These are phyloP conservation scores for Eimeria maxima DNA, from an alignment of 169 alveolate species.

Conservation along the genomic window DNA sequence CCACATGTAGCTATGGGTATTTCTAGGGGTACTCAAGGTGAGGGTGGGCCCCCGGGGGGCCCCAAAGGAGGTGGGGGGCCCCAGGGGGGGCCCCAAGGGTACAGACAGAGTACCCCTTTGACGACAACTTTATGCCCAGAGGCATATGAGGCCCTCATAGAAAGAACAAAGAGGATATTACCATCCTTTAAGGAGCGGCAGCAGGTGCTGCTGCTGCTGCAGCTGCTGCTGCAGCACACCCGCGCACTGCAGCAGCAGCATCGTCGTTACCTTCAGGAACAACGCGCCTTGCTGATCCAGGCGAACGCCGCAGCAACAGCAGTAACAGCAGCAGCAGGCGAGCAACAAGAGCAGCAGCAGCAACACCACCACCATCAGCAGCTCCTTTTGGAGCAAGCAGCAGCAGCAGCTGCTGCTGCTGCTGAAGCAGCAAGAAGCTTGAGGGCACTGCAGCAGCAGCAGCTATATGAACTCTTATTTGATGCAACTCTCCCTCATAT, in stretches of 20 bases:
- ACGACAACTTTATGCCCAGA: neutral
- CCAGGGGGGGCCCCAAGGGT: too few species aligned
- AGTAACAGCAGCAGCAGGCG: neutral
- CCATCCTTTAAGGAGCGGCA: neutral
- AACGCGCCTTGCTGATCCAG: neutral
- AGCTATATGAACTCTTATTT: neutral
- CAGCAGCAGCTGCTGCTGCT: constrained; percentile 29
- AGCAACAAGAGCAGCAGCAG: neutral
- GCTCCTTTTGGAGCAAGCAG: neutral
- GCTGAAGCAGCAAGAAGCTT: constrained; percentile 21
- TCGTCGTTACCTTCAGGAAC: neutral
- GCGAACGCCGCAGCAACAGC: neutral
- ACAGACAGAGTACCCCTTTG: neutral
- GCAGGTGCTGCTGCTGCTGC: constrained; percentile 7
- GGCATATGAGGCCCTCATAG: constrained; percentile 27
- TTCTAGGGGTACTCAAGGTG: neutral
- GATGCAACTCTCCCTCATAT: constrained; percentile 18
- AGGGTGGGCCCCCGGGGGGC: neutral
- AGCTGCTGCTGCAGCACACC: constrained; percentile 55
- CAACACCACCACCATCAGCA: neutral
- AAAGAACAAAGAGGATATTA: neutral
- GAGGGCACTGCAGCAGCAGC: constrained; percentile 22
- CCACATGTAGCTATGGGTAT: neutral
- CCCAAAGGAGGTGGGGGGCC: neutral
- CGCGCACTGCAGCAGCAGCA: constrained; percentile 57